A percentile compares a stretch with the other conserved stretches of the same genome.
These are phyloP conservation scores for Rhizopogon roseolus DNA, from an alignment of 768 basidiomycete species.

Conservation along the genomic window DNA sequence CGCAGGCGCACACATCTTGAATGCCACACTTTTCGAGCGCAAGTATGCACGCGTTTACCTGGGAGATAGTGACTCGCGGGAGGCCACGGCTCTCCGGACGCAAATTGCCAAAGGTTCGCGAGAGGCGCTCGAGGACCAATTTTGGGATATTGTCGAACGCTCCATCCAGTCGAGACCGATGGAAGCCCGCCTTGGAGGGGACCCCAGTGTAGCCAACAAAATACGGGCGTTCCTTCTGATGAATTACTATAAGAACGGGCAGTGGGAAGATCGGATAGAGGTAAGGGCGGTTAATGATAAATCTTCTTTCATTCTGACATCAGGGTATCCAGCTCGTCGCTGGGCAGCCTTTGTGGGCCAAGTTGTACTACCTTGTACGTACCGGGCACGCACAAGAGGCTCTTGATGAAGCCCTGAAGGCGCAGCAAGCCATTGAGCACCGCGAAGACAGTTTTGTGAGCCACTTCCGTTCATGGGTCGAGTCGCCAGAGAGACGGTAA, in stretches of 20 bases:
- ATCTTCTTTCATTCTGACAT: not conserved
- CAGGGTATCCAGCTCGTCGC: slow-evolving; percentile 60
- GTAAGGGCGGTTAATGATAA: slow-evolving; percentile 34
- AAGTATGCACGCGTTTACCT: slow-evolving; percentile 81
- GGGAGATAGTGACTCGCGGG: slow-evolving; percentile 56
- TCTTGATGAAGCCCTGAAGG: slow-evolving; percentile 64
- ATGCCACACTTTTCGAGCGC: slow-evolving; percentile 74
- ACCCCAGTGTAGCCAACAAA: slow-evolving; percentile 86
- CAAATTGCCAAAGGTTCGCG: slow-evolving; percentile 77
- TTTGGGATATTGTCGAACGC: slow-evolving; percentile 78
- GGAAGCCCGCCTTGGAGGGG: slow-evolving; percentile 86
- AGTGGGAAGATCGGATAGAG: slow-evolving; percentile 87
- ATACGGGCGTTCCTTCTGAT: slow-evolving; percentile 84
- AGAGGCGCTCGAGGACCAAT: slow-evolving; percentile 85
- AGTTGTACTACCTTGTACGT: slow-evolving; percentile 87
- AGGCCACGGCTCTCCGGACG: slow-evolving; percentile 57
- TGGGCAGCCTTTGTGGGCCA: slow-evolving; percentile 89
- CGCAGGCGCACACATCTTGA: slow-evolving; percentile 77
- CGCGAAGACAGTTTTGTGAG: slow-evolving; percentile 80
- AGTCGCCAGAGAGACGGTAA: slow-evolving; percentile 74
- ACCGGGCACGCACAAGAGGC: slow-evolving; percentile 83
- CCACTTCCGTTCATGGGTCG: slow-evolving; percentile 80
- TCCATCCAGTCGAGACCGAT: slow-evolving; percentile 76
- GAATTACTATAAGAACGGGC: slow-evolving; percentile 72
- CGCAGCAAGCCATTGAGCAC: slow-evolving; percentile 67